These are phyloP conservation scores for Chlamydomonas sp. DNA, from an alignment of 139 green algal genomes.

Conservation along the genomic window DNA sequence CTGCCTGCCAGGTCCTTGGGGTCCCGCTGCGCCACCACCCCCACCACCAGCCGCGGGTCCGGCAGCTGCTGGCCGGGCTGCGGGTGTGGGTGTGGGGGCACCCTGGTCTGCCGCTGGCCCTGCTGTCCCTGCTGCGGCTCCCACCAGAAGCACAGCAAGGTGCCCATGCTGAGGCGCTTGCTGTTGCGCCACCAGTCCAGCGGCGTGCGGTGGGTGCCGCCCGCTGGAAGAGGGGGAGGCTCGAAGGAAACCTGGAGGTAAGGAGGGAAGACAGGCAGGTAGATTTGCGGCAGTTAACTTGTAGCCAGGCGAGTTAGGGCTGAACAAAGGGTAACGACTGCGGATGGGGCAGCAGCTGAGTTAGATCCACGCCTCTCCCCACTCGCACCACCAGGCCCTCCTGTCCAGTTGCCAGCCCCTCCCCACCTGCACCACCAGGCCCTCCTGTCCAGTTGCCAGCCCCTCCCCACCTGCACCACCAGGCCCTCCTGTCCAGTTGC, in stretches of 20 bases:
- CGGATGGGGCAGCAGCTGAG: not conserved
- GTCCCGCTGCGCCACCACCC: conserved; percentile 7
- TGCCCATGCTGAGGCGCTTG: conserved; percentile 59
- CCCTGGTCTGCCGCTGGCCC: not conserved
- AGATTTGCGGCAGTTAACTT: not conserved
- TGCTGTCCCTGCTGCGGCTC: not conserved
- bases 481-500: not conserved
- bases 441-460: not conserved
- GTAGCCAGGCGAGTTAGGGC: not conserved
- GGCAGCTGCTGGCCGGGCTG: not conserved
- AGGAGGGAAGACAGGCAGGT: not conserved
- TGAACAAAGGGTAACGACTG: not conserved
- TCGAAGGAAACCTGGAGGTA: conserved; percentile 48
- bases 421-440: not conserved
- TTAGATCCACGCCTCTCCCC: not conserved
- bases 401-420: not conserved
- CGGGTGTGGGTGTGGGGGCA: no score
- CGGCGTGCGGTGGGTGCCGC: not conserved
- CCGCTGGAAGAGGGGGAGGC: not conserved
- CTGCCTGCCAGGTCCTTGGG: conserved; percentile 36
- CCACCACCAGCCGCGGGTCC: conserved; percentile 4
- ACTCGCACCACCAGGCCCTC: not conserved
- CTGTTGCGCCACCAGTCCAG: conserved; percentile 55
- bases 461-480: not conserved
- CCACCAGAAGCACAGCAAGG: conserved; percentile 61